These are phyloP conservation scores for Rhinocladiella mackenziei DNA, from an alignment of 2,329 filamentous ascomycete species.

Conservation along the genomic window DNA sequence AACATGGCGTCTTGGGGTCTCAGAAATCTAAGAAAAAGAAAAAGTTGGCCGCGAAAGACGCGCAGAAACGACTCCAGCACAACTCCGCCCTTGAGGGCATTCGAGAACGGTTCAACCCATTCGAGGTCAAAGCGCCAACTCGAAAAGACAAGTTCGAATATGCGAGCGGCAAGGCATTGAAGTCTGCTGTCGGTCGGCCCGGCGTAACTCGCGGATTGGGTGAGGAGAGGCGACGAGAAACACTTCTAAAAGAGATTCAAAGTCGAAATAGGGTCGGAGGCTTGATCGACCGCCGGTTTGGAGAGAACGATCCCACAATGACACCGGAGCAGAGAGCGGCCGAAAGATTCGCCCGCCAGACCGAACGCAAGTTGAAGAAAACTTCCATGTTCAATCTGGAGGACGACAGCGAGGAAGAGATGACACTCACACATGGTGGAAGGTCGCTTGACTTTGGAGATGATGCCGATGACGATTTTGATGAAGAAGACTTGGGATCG, in stretches of 20 bases:
- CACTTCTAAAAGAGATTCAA: slow-evolving; percentile 84
- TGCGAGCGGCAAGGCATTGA: slow-evolving; percentile 60
- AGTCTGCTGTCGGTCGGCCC: slow-evolving; percentile 65
- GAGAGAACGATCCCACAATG: slow-evolving; percentile 92
- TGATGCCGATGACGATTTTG: slow-evolving; percentile 66
- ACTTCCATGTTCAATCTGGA: slow-evolving; percentile 85
- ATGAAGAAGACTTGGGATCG: slow-evolving; percentile 60
- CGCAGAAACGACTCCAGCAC: slow-evolving; percentile 71
- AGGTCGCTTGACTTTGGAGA: slow-evolving; percentile 63
- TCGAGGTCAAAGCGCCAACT: slow-evolving; percentile 80
- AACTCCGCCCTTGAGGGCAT: slow-evolving; percentile 77
- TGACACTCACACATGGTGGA: slow-evolving; percentile 77
- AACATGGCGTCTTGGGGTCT: slow-evolving; percentile 84
- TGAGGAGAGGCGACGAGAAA: slow-evolving; percentile 79
- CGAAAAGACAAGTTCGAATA: slow-evolving; percentile 81
- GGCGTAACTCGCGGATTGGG: slow-evolving; percentile 79
- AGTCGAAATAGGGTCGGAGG: slow-evolving; percentile 85
- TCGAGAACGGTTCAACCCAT: slow-evolving; percentile 95
- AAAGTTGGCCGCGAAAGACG: slow-evolving; percentile 65
- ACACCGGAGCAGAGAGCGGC: slow-evolving; percentile 88
- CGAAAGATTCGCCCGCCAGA: slow-evolving; percentile 84
- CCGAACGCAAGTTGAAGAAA: slow-evolving; percentile 72
- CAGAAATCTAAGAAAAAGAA: slow-evolving; percentile 95
- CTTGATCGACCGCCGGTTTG: slow-evolving; percentile 87
- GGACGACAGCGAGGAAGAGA: slow-evolving; percentile 67